Evolutionary conservation across 2,329 filamentous ascomycete species (phyloP), one percentile per base, ranked within the genome.

Genomic region (Fonsecaea nubica): DNA sequence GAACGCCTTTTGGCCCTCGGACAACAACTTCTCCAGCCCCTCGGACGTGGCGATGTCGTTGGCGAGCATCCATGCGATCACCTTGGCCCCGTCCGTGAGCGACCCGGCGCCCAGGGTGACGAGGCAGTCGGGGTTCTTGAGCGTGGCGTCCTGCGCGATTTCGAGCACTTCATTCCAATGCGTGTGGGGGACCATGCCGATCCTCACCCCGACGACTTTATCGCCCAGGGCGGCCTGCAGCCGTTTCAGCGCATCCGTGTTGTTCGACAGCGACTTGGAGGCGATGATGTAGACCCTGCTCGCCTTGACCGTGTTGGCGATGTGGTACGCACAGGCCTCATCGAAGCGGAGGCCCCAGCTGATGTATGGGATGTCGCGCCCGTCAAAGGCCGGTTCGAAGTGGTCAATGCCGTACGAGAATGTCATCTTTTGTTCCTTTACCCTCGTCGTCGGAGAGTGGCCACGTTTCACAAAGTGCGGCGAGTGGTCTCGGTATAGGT

Each of bases 81-180:
- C 76, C 73, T 87, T 87, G 0, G 84, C 84, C 0, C 78, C 84
- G 72, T 87, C 85, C 0, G 83, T 86, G n/a, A 87, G 72, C 55
- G 81, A 85, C 0, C 86, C 85, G 0, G 80, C 85, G 3, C 86
- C 85, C 1, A 87, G 73, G 0, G 85, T 87, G 10, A 87, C 73
- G 4, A 88, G 72, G 48, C 83, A 78, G 75, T 88, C 85, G 1
- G 68, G 63, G 2, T 58, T 45, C 38, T 64, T 59, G 6, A 62
- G 48, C n/a, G 58, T 50, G 8, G 69, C 69, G n/a, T 68, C 63
- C 40, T 50, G 55, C 1, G 79, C 78, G 32, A 85, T 78, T 52
- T 83, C 78, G 0, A 87, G 70, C 6, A 86, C 80, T 65, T 87
- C 82, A 1, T 80, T 80, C 79, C 83, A 86, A 3, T 82, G 78